Conservation (phyloP, 805 yeast species). For the Barnettozyma populi region DNA sequence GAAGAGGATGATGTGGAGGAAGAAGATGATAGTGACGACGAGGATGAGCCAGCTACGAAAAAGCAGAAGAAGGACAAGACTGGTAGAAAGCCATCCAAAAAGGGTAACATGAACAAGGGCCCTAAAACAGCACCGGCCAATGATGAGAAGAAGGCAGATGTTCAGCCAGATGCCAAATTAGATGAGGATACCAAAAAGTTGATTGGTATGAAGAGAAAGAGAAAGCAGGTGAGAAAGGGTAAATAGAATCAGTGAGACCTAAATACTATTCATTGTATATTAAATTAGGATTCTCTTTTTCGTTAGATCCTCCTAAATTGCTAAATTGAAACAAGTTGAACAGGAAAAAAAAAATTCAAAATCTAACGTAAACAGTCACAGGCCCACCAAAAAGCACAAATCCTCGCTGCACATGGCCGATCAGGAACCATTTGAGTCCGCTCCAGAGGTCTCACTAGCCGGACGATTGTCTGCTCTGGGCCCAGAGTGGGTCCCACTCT, state of each 20-base stretch:
- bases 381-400: not conserved
- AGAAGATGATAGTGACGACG: slow-evolving; percentile 2
- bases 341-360: not conserved
- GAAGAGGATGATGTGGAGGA: slow-evolving; percentile 17
- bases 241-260: slow-evolving; percentile 8
- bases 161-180: slow-evolving; percentile 31
- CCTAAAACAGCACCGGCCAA: slow-evolving; percentile 15
- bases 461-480: slow-evolving; percentile 43
- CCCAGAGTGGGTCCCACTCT: slow-evolving; percentile 56
- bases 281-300: not conserved
- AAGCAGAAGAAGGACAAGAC: slow-evolving; percentile 11
- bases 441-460: not conserved
- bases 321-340: no score
- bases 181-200: slow-evolving; percentile 54
- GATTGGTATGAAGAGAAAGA: slow-evolving; percentile 65
- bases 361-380: not conserved
- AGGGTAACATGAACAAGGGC: slow-evolving; percentile 42
- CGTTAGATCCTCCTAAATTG: not conserved
- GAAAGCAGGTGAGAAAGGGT: slow-evolving; percentile 43
- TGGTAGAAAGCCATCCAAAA: slow-evolving; percentile 25
- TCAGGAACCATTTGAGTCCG: not conserved
- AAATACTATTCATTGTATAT: not conserved
- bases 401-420: not conserved
- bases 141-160: slow-evolving; percentile 8
- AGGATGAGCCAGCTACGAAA: slow-evolving; percentile 15